These are phyloP conservation scores for Stachybotrys echinatus DNA, from an alignment of 2,329 filamentous ascomycete species.

Conservation along the genomic window DNA sequence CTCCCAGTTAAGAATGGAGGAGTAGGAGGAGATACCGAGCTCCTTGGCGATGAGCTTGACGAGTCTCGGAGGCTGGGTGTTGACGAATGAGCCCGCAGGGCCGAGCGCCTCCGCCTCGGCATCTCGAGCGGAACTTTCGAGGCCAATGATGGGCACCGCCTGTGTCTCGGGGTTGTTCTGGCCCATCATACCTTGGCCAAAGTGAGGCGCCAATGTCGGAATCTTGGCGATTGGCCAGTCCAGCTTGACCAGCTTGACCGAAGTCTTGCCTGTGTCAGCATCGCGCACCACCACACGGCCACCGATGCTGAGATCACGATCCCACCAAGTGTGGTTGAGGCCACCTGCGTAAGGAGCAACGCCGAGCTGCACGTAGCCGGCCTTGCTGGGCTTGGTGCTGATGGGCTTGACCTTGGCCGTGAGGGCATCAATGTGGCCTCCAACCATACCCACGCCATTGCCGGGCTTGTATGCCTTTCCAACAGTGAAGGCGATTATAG, in stretches of 20 bases:
- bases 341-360: constrained; percentile 90
- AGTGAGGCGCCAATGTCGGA: constrained; percentile 89
- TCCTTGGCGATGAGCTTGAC: constrained; percentile 77
- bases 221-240: constrained; percentile 93
- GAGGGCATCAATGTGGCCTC: constrained; percentile 87
- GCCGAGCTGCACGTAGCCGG: constrained; percentile 82
- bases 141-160: constrained; percentile 87
- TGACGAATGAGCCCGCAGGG: constrained; percentile 65
- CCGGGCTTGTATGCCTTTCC: constrained; percentile 77
- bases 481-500: constrained; percentile 78
- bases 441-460: constrained; percentile 83
- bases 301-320: constrained; percentile 86
- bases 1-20: constrained; percentile 88
- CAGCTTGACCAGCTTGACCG: constrained; percentile 78
- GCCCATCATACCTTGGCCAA: constrained; percentile 69
- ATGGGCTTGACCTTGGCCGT: constrained; percentile 90
- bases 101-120: constrained; percentile 42
- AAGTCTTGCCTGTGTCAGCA: constrained; percentile 65
- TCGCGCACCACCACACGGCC: constrained; percentile 84
- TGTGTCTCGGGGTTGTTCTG: constrained; percentile 81
- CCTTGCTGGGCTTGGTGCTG: constrained; percentile 75
- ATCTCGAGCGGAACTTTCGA: constrained; percentile 63
- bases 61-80: constrained; percentile 79
- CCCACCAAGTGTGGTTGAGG: constrained; percentile 92
- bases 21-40: constrained; percentile 66